phyloP scores from a whole-genome alignment of 345 rosid species.

The Populus ilicifolia region DNA sequence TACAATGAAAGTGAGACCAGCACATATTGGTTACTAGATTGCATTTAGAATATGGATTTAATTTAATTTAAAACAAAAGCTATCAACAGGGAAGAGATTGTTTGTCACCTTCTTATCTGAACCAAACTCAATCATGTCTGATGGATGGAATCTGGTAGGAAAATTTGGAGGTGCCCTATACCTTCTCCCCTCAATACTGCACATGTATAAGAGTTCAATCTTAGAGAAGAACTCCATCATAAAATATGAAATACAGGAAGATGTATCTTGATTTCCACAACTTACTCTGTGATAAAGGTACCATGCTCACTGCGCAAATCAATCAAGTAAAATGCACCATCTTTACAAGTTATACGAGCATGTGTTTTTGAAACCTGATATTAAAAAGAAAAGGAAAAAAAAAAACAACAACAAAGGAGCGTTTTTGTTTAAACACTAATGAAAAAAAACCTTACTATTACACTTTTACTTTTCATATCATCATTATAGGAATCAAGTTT shows the following conservation, averaged over 20 bases:
- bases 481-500: neutral
- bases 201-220: constrained; percentile 1
- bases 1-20: neutral
- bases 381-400: neutral
- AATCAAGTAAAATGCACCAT: constrained; percentile 61
- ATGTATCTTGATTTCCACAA: neutral
- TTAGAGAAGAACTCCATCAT: neutral
- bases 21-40: neutral
- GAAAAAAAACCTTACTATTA: neutral
- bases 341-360: constrained; percentile 69
- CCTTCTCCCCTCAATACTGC: constrained; percentile 66
- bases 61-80: neutral
- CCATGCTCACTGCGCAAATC: constrained; percentile 77
- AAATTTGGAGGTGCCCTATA: constrained; percentile 47
- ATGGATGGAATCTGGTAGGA: constrained; percentile 52
- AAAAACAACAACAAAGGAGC: neutral
- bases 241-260: neutral
- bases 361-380: constrained; percentile 68
- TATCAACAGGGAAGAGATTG: neutral
- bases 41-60: neutral
- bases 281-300: constrained; percentile 74
- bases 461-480: neutral
- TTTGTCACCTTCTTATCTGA: constrained; percentile 53
- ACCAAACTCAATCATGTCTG: constrained; percentile 62
- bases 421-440: neutral